Evolutionary conservation across 352 stramenopile species (phyloP), one percentile per base, ranked within the genome.

Genomic region (Aphanomyces euteiches): DNA sequence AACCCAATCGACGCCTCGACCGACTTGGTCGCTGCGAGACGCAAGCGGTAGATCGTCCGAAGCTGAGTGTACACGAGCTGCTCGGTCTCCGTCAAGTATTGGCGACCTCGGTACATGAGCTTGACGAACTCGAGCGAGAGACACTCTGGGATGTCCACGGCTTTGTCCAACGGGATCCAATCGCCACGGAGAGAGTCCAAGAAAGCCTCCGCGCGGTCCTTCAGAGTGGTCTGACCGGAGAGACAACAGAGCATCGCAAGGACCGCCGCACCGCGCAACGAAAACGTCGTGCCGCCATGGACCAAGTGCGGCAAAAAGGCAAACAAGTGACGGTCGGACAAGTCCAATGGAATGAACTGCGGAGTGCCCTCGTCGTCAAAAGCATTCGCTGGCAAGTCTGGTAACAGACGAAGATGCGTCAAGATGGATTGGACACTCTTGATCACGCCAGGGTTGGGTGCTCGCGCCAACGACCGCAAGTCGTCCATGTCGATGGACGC

Each of bases 91-190:
- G 41, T 69, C 17, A 69, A 41, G 45, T n/a, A 60, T 7, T 10
- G 37, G 15, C 47, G 63, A 19, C 63, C 63, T 28, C 63, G 63
- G 40, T 57, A 28, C 40, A 69, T 36, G 47, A 69, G 63, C 63
- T 69, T 58, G 50, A 69, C 43, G 17, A 60, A 69, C 5, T 69
- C 63, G 37, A 59, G 34, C 50, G 63, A 69, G 50, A 59, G 37
- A 13, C 37, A 10, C 21, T 69, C 63, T 10, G 63, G 63, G 19
- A 61, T 21, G 21, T 61, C 41, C 10, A 61, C 38, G 0, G 47
- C 3, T 7, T 63, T 43, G 34, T 69, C 47, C 5, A 69, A 38
- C 1, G 21, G 60, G 8, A 67, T 28, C 63, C 63, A 69, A 7
- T 13, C 1, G 47, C 41, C 63, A 17, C 12, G 36, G 28, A 41